These are phyloP conservation scores for Leucocoprinus birnbaumii DNA, from an alignment of 768 basidiomycete genomes.

Conservation along the genomic window DNA sequence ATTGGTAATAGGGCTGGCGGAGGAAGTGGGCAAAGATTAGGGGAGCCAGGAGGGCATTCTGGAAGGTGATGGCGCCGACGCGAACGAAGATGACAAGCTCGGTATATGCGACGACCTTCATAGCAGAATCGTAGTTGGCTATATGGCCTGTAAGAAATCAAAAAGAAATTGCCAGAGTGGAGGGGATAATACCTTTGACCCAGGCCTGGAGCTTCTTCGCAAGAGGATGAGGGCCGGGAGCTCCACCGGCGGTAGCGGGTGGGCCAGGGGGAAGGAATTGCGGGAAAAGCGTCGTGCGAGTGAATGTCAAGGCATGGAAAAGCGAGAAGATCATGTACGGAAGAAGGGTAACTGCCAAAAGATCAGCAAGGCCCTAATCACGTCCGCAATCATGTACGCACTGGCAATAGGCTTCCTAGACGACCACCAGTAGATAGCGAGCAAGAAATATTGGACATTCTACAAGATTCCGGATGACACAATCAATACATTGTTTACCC, in stretches of 20 bases:
- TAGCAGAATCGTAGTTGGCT: slow-evolving; percentile 95
- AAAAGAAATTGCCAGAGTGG: slow-evolving; percentile 4
- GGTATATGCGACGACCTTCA: slow-evolving; percentile 88
- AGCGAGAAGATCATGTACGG: slow-evolving; percentile 97
- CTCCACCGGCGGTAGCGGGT: slow-evolving; percentile 58
- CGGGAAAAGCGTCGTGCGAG: slow-evolving; percentile 89
- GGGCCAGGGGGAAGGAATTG: slow-evolving; percentile 78
- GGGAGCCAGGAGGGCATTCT: slow-evolving; percentile 86
- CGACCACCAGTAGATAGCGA: slow-evolving; percentile 91
- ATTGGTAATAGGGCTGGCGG: slow-evolving; percentile 74
- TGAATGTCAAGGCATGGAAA: slow-evolving; percentile 93
- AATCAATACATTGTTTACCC: neutral
- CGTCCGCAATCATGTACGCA: slow-evolving; percentile 47
- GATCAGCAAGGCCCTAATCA: no score
- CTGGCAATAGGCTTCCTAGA: slow-evolving; percentile 74
- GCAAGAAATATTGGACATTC: slow-evolving; percentile 94
- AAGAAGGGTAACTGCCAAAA: slow-evolving; percentile 68
- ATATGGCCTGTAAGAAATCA: slow-evolving; percentile 4
- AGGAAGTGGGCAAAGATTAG: slow-evolving; percentile 91
- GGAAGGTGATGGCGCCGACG: slow-evolving; percentile 78
- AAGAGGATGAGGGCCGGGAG: slow-evolving; percentile 69
- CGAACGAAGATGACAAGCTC: slow-evolving; percentile 85
- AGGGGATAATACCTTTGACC: slow-evolving; percentile 70
- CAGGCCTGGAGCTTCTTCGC: slow-evolving; percentile 82
- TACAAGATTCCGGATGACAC: slow-evolving; percentile 22